Evolutionary conservation across 2,329 filamentous ascomycete genomes (phyloP), one percentile per base, ranked within the genome.

Genomic region (Xylaria hypoxylon): DNA sequence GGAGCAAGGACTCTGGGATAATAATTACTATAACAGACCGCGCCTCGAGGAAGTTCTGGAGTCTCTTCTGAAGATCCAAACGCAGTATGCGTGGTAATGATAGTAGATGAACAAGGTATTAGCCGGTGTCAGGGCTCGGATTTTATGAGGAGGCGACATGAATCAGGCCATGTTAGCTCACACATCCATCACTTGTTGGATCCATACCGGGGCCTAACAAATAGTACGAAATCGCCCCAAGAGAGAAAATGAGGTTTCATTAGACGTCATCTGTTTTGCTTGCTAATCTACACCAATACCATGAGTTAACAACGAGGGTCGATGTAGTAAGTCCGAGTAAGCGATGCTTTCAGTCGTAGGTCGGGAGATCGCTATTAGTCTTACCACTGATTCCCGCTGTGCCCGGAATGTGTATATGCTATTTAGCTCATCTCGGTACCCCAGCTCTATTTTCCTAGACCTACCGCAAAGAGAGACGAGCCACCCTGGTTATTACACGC

Each of bases 1-100:
- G 65, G 71, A 65, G 10, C 59, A 62, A 5, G 84, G 84, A 2
- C 72, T 75, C 50, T 87, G 85, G 85, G 78, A 81, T 22, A 81
- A 81, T 52, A 87, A 87, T 67, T 82, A 81, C 68, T 87, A 82
- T 68, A 74, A 79, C 31, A 78, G 86, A 6, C 85, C 85, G 1
- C 82, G 70, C 8, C 71, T 87, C 51, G 76, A 73, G 44, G 79
- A 86, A 66, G 83, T 87, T 40, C 61, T 81, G 2, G 65, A 68
- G 3, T 65, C 64, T 38, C 68, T 82, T 45, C 62, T 75, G 51
- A 62, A 57, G 13, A 72, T 73, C 58, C 68, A 71, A 58, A 53
- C 47, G 28, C 63, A 71, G 31, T 35, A 63, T 59, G 24, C 19
- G 22, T 56, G n/a, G 5, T 60, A 22, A 59, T 38, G 13, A 6